A percentile compares a stretch with the other conserved stretches of the same genome.
phyloP scores from a whole-genome alignment of 2,329 filamentous ascomycete species.

The Aspergillus quadricinctus region DNA sequence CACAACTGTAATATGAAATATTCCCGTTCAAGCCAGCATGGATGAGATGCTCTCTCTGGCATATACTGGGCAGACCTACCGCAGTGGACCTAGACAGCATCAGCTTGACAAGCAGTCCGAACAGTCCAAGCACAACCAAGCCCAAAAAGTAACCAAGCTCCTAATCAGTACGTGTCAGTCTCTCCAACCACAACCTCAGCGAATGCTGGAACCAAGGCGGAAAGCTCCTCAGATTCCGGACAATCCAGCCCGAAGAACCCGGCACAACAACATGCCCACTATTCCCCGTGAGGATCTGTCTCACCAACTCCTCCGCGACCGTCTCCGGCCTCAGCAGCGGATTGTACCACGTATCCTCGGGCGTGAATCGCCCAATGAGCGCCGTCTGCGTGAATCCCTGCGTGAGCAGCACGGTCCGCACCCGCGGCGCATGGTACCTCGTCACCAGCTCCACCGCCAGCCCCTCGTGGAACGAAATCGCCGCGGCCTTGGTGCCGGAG shows the following conservation, averaged over 20 bases:
- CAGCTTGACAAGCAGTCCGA: neutral
- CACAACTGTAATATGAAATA: too few species aligned
- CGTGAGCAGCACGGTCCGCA: slow-evolving; percentile 61
- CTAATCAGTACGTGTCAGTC: slow-evolving; percentile 19
- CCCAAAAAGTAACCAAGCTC: neutral
- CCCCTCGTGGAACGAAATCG: slow-evolving; percentile 64
- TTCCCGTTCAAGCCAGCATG: too few species aligned
- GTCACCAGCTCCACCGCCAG: slow-evolving; percentile 55
- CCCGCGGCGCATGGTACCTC: slow-evolving; percentile 58
- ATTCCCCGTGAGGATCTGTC: slow-evolving; percentile 54
- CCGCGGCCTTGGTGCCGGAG: slow-evolving; percentile 61
- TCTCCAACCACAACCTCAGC: slow-evolving; percentile 41
- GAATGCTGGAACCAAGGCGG: slow-evolving; percentile 62
- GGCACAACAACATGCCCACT: slow-evolving; percentile 58
- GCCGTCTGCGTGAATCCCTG: slow-evolving; percentile 60
- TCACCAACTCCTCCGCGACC: slow-evolving; percentile 60
- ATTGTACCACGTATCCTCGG: slow-evolving; percentile 48
- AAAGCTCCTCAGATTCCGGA: slow-evolving; percentile 43
- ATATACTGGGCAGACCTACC: too few species aligned
- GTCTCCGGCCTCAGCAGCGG: slow-evolving; percentile 56
- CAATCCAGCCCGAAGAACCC: slow-evolving; percentile 41
- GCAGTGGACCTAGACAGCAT: neutral
- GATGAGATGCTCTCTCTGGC: too few species aligned
- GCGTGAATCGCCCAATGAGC: slow-evolving; percentile 56
- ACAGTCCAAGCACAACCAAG: neutral